Evolutionary conservation across 2,329 filamentous ascomycete genomes (phyloP).

Genomic region (Penicillium carneum): DNA sequence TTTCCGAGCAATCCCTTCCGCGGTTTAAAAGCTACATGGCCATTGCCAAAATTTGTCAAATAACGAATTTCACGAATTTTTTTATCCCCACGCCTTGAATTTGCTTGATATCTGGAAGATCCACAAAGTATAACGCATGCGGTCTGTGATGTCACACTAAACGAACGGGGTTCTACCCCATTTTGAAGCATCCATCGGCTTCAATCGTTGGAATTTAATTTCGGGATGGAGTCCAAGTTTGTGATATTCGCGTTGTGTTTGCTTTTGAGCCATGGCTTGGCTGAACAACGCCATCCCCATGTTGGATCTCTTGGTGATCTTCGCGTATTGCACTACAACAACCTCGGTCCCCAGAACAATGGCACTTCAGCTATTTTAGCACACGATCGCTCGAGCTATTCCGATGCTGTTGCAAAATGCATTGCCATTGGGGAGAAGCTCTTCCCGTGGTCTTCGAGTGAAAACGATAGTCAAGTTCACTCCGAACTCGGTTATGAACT

Average conservation of each 20-base stretch:
- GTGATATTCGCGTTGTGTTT: not conserved
- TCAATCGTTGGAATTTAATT: not conserved
- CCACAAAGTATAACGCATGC: not conserved
- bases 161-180: not conserved
- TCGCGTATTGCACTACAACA: conserved; percentile 38
- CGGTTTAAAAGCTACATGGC: not conserved
- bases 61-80: no score
- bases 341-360: conserved; percentile 36
- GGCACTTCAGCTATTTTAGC: conserved; percentile 36
- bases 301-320: conserved; percentile 31
- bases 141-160: not conserved
- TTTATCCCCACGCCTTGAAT: not conserved
- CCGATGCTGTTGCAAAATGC: conserved; percentile 28
- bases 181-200: not conserved
- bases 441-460: conserved; percentile 21
- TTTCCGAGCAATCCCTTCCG: not conserved
- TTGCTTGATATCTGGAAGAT: not conserved
- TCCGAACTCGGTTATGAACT: conserved; percentile 26
- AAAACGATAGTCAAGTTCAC: conserved; percentile 24
- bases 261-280: conserved; percentile 2
- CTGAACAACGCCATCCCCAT: not conserved
- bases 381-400: conserved; percentile 22
- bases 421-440: conserved; percentile 36
- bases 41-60: not conserved
- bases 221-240: not conserved